A percentile compares a stretch with the other conserved stretches of the same genome.
phyloP scores from a whole-genome alignment of 495 filamentous ascomycete genomes.

The Thermothielavioides terrestris region DNA sequence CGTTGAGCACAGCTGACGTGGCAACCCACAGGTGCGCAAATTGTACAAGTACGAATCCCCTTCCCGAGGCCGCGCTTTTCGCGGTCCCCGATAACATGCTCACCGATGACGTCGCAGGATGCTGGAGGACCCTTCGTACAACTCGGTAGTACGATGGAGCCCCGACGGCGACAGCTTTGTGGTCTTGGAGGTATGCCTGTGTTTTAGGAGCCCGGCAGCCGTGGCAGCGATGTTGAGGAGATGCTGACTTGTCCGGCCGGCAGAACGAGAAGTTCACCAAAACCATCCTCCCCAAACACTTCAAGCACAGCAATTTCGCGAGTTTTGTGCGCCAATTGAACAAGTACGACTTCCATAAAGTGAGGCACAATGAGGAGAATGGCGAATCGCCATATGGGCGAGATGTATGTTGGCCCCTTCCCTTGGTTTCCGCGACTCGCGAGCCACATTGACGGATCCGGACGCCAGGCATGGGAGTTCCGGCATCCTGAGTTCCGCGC shows the following conservation, averaged over 20 bases:
- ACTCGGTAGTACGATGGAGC: slow-evolving; percentile 90
- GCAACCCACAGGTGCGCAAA: slow-evolving; percentile 71
- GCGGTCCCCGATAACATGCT: slow-evolving; percentile 4
- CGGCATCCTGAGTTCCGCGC: slow-evolving; percentile 94
- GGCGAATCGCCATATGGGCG: slow-evolving; percentile 84
- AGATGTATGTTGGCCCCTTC: slow-evolving; percentile 53
- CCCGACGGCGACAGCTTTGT: slow-evolving; percentile 94
- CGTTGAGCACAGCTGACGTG: slow-evolving; percentile 13
- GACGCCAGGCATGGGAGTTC: slow-evolving; percentile 83
- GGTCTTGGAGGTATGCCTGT: slow-evolving; percentile 72
- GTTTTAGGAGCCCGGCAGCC: neutral
- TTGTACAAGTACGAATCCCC: slow-evolving; percentile 70
- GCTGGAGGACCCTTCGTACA: slow-evolving; percentile 91
- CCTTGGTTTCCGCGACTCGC: no score
- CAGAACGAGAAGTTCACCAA: slow-evolving; percentile 99
- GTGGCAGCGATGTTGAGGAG: neutral
- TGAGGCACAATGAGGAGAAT: slow-evolving; percentile 91
- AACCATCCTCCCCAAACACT: slow-evolving; percentile 92
- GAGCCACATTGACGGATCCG: slow-evolving; percentile 19
- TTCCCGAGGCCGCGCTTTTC: neutral
- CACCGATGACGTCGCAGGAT: slow-evolving; percentile 54
- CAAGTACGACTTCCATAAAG: slow-evolving; percentile 99
- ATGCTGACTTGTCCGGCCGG: neutral
- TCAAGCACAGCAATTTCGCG: slow-evolving; percentile 99
- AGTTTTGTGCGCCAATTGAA: slow-evolving; percentile 98